phyloP scores from a whole-genome alignment of 2,329 filamentous ascomycete species.

The Aspergillus japonicus region DNA sequence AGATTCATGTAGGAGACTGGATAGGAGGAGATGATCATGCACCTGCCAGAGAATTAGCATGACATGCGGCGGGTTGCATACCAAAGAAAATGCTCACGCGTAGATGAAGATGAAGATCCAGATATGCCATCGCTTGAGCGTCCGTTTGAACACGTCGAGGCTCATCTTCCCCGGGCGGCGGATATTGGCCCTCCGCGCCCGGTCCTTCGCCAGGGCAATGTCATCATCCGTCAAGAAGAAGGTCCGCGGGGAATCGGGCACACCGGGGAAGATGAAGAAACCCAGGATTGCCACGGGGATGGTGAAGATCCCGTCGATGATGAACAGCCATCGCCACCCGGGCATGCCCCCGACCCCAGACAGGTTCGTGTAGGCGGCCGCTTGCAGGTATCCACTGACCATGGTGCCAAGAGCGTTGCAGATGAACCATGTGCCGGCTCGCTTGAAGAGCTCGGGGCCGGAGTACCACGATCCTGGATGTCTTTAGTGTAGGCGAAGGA shows the following conservation, averaged over 20 bases:
- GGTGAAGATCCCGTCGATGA: constrained; percentile 58
- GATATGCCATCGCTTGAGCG: constrained; percentile 52
- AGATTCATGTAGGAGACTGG: constrained; percentile 51
- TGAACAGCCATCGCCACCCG: constrained; percentile 58
- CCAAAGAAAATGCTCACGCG: constrained; percentile 42
- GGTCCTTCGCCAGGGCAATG: constrained; percentile 38
- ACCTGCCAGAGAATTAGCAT: constrained; percentile 26
- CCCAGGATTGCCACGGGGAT: constrained; percentile 57
- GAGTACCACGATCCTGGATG: constrained; percentile 40
- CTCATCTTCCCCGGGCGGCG: constrained; percentile 43
- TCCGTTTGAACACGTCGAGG: constrained; percentile 48
- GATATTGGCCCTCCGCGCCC: constrained; percentile 26
- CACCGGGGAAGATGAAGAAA: constrained; percentile 49
- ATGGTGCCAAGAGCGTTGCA: constrained; percentile 55
- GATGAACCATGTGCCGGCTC: constrained; percentile 56
- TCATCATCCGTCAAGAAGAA: constrained; percentile 40
- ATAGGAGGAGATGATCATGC: constrained; percentile 49
- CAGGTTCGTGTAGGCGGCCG: constrained; percentile 54
- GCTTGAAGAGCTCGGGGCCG: constrained; percentile 51
- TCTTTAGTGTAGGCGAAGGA: not conserved
- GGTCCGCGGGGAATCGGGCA: constrained; percentile 43
- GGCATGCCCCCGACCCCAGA: constrained; percentile 51
- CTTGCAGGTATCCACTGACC: constrained; percentile 59
- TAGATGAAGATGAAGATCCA: constrained; percentile 52
- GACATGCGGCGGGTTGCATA: not conserved